Evolutionary conservation across 495 filamentous ascomycete genomes (phyloP).

Genomic region (Podospora anserina): DNA sequence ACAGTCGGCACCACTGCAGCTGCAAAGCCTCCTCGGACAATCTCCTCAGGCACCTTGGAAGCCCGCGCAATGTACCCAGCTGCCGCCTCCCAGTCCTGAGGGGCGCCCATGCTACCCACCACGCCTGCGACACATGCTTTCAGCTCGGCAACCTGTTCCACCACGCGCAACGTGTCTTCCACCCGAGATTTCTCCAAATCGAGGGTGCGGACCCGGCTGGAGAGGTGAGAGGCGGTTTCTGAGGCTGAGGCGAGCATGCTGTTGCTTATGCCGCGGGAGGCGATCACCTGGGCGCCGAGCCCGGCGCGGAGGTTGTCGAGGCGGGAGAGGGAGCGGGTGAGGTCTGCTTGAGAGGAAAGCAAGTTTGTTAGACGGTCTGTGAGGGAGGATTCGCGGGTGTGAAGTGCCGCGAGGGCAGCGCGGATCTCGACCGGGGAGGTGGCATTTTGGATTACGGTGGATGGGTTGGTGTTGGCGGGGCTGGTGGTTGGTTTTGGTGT

Average conservation of each 20-base stretch:
- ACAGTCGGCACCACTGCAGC: constrained; percentile 90
- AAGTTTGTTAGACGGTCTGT: constrained; percentile 71
- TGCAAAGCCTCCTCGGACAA: constrained; percentile 82
- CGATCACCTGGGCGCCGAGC: constrained; percentile 81
- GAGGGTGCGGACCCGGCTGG: constrained; percentile 74
- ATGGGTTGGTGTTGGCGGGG: constrained; percentile 16
- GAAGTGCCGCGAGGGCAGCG: constrained; percentile 67
- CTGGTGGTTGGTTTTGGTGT: constrained; percentile 12
- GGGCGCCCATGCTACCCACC: constrained; percentile 90
- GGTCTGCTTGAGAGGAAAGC: constrained; percentile 74
- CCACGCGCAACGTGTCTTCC: constrained; percentile 82
- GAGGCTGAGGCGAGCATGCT: constrained; percentile 82
- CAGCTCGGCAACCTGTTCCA: constrained; percentile 93
- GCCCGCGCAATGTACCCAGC: constrained; percentile 85
- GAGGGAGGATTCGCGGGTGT: constrained; percentile 69
- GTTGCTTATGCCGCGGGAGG: constrained; percentile 79
- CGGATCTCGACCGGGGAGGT: constrained; percentile 74
- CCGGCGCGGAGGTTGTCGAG: constrained; percentile 86
- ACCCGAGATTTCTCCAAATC: constrained; percentile 89
- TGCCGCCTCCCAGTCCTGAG: constrained; percentile 97
- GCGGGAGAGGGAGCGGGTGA: constrained; percentile 77
- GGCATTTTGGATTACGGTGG: constrained; percentile 59
- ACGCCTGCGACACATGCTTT: constrained; percentile 96
- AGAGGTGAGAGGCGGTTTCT: constrained; percentile 81
- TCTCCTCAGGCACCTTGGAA: constrained; percentile 69